Evolutionary conservation across 2,329 filamentous ascomycete genomes (phyloP), one percentile per base, ranked within the genome.

Genomic region (Colletotrichum costaricense): DNA sequence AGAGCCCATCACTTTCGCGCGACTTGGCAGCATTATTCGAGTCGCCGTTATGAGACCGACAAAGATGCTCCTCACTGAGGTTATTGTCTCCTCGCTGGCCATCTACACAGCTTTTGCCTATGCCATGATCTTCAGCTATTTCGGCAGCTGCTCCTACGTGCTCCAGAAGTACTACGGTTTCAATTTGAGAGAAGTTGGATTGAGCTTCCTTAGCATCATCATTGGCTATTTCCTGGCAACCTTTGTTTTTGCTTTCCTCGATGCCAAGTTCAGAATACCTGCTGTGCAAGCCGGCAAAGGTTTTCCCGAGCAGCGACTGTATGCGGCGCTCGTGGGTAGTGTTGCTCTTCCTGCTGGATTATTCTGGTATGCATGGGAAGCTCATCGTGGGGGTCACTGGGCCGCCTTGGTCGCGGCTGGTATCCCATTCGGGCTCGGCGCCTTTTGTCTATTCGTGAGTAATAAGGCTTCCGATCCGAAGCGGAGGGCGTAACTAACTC

Each of bases 61-160:
- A 2, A 67, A 71, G 9, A 77, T 78, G 72, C 57, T 78, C 1
- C 60, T 75, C 9, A 77, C 74, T 2, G 77, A 78, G 42, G 90
- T 89, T 67, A 92, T 92, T 1, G 88, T 93, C 80, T 94, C 91
- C 88, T 94, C 94, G 74, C 84, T 93, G 46, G 86, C 88, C 4
- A 89, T 90, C n/a, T 94, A 91, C 77, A 92, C 92, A 26, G 91
- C 84, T 4, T 69, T 89, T 33, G 81, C 89, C 38, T 82, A 88
- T 35, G 55, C 88, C 12, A 81, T 88, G 66, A 81, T 92, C 57
- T 79, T 90, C 2, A 87, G 91, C 76, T 86, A 83, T 75, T 84
- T 92, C 5, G 90, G 90, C 4, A 75, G 72, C 16, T 58, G 73
- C 1, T 75, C 77, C 0, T 72, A 75, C 6, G 71, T 75, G 2